Conservation (phyloP, 2,329 filamentous ascomycete genomes). For the Fusarium subglutinans region DNA sequence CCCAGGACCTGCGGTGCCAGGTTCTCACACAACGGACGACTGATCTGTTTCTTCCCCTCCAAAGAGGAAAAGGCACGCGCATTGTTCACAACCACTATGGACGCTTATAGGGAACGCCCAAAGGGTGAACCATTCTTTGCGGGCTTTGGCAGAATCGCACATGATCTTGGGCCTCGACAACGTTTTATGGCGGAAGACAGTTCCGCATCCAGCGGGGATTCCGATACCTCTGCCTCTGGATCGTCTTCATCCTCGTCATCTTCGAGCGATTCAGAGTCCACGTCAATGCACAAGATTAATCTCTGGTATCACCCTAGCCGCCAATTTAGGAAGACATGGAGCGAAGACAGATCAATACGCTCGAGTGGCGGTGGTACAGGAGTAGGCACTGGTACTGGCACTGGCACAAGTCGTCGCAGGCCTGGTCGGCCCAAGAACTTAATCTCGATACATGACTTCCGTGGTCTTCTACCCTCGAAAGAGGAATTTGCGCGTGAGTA, state of each 20-base stretch:
- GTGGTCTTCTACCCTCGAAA: constrained; percentile 79
- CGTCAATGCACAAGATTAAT: constrained; percentile 67
- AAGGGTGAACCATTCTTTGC: constrained; percentile 66
- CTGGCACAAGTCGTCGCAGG: constrained; percentile 61
- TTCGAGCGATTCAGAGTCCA: constrained; percentile 69
- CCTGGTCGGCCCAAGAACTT: constrained; percentile 69
- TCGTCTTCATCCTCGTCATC: constrained; percentile 62
- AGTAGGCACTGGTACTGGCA: constrained; percentile 59
- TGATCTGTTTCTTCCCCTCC: constrained; percentile 75
- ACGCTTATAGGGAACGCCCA: constrained; percentile 57
- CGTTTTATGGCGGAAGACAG: constrained; percentile 59
- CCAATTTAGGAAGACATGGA: constrained; percentile 64
- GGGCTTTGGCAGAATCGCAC: constrained; percentile 64
- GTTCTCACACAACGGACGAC: constrained; percentile 69
- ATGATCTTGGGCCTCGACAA: constrained; percentile 60
- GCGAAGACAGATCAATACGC: constrained; percentile 64
- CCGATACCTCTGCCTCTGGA: constrained; percentile 60
- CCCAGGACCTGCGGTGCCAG: constrained; percentile 68
- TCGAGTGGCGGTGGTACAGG: constrained; percentile 70
- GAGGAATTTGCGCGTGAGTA: constrained; percentile 81
- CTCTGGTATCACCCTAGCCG: constrained; percentile 65
- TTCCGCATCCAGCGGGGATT: constrained; percentile 62
- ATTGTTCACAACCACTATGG: constrained; percentile 57
- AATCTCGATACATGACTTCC: constrained; percentile 77
- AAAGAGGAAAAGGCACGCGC: constrained; percentile 69